A percentile compares a stretch with the other conserved stretches of the same genome.
These are phyloP conservation scores for Blastomyces percursus DNA, from an alignment of 2,329 filamentous ascomycete genomes.

Conservation along the genomic window DNA sequence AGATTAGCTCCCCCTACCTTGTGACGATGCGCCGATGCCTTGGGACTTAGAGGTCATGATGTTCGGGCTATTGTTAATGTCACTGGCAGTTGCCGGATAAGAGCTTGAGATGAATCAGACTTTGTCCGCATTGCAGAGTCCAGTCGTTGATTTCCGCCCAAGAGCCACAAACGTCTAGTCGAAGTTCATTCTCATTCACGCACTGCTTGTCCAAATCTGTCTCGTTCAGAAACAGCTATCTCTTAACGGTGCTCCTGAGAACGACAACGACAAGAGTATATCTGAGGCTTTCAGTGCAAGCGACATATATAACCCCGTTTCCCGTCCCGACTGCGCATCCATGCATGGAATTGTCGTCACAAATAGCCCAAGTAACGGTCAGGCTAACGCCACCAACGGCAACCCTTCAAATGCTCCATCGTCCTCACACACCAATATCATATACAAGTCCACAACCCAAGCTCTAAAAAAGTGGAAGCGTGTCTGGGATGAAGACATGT, in stretches of 20 bases:
- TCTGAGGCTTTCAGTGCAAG: background rate
- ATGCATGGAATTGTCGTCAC: slow-evolving; percentile 33
- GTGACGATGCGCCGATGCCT: slow-evolving; percentile 57
- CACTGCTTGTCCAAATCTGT: slow-evolving; percentile 53
- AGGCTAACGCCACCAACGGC: slow-evolving; percentile 31
- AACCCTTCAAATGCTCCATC: slow-evolving; percentile 5
- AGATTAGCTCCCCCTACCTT: slow-evolving; percentile 58
- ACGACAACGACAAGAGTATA: slow-evolving; percentile 14
- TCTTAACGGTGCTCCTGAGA: slow-evolving; percentile 10
- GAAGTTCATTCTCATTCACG: slow-evolving; percentile 64
- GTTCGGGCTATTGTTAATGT: slow-evolving; percentile 46
- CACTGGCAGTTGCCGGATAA: slow-evolving; percentile 51
- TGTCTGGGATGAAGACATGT: slow-evolving; percentile 60
- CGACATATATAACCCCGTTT: slow-evolving; percentile 4
- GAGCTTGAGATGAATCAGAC: slow-evolving; percentile 54
- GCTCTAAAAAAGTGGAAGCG: slow-evolving; percentile 63
- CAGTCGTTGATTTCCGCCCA: slow-evolving; percentile 49
- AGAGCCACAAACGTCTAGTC: slow-evolving; percentile 60
- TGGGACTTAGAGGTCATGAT: slow-evolving; percentile 51
- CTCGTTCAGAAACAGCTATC: slow-evolving; percentile 38
- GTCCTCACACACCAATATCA: slow-evolving; percentile 35
- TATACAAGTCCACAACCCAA: slow-evolving; percentile 36
- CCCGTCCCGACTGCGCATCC: slow-evolving; percentile 45
- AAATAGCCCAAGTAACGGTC: slow-evolving; percentile 39
- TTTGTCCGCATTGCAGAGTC: slow-evolving; percentile 50